Conservation (phyloP, 306 rosid species). For the Medicago ruthenica region DNA sequence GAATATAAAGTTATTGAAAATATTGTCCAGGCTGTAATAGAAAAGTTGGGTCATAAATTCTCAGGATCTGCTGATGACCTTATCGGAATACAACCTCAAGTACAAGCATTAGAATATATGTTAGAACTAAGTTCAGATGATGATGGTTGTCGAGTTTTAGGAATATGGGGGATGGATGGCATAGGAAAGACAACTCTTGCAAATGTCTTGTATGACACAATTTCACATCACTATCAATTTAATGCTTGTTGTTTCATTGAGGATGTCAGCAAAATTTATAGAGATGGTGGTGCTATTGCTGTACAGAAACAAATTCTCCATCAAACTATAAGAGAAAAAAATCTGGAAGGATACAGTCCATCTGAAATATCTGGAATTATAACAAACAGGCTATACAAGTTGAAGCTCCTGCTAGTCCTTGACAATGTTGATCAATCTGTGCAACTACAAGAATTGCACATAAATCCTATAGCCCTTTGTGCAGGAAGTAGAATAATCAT, state of each 20-base stretch:
- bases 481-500: conserved; percentile 15
- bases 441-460: not conserved
- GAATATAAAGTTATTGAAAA: not conserved
- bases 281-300: not conserved
- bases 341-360: not conserved
- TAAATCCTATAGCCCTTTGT: not conserved
- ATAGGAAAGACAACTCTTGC: conserved; percentile 39
- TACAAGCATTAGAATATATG: not conserved
- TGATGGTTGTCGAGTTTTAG: not conserved
- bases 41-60: not conserved
- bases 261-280: not conserved
- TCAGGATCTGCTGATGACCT: not conserved
- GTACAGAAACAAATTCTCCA: not conserved
- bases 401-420: not conserved
- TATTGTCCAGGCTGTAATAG: not conserved
- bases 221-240: conserved; percentile 1
- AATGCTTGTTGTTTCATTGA: conserved; percentile 7
- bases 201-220: not conserved
- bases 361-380: not conserved
- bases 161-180: conserved; percentile 36
- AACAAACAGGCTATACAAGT: not conserved
- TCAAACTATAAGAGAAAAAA: not conserved
- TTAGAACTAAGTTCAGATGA: not conserved
- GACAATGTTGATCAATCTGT: not conserved
- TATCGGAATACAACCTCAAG: conserved; percentile 30